Percentiles rank a stretch among this genome's conserved stretches.
Evolutionary conservation across 2,329 filamentous ascomycete genomes (phyloP).

Genomic region (Rhynchosporium secalis): DNA sequence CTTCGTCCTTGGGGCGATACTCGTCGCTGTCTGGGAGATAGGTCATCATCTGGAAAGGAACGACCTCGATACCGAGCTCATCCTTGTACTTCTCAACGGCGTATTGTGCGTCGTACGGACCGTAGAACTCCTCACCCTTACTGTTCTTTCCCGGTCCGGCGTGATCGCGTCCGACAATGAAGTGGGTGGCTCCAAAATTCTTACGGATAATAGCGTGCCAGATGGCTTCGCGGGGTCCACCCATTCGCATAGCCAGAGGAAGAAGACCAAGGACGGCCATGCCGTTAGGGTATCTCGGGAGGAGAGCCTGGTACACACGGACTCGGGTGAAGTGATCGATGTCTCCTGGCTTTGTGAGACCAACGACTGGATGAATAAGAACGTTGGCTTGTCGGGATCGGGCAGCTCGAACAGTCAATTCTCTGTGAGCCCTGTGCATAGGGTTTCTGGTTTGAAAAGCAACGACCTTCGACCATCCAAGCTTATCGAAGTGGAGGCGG

Average conservation of each 20-base stretch:
- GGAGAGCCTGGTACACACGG: slow-evolving; percentile 94
- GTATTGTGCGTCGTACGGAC: slow-evolving; percentile 94
- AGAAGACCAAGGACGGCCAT: slow-evolving; percentile 97
- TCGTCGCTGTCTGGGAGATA: slow-evolving; percentile 97
- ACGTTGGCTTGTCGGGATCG: slow-evolving; percentile 97
- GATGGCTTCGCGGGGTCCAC: slow-evolving; percentile 94
- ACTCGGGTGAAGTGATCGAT: slow-evolving; percentile 99
- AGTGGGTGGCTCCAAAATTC: slow-evolving; percentile 98
- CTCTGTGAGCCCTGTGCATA: slow-evolving; percentile 98
- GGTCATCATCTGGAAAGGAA: slow-evolving; percentile 99
- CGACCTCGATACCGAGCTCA: slow-evolving; percentile 97
- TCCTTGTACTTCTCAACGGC: slow-evolving; percentile 94
- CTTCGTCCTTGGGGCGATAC: slow-evolving; percentile 91
- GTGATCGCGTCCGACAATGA: slow-evolving; percentile 98
- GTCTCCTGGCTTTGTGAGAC: slow-evolving; percentile 97
- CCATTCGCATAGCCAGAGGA: slow-evolving; percentile 98
- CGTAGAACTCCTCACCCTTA: slow-evolving; percentile 95
- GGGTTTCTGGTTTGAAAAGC: slow-evolving; percentile 99
- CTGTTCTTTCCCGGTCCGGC: slow-evolving; percentile 98
- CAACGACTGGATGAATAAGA: slow-evolving; percentile 97
- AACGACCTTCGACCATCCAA: slow-evolving; percentile 95
- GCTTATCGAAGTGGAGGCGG: slow-evolving; percentile 97
- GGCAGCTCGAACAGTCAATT: slow-evolving; percentile 94
- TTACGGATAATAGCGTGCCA: slow-evolving; percentile 99
- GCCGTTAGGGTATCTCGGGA: slow-evolving; percentile 96